phyloP scores from a whole-genome alignment of 2,329 filamentous ascomycete genomes.

The Trichophyton rubrum region DNA sequence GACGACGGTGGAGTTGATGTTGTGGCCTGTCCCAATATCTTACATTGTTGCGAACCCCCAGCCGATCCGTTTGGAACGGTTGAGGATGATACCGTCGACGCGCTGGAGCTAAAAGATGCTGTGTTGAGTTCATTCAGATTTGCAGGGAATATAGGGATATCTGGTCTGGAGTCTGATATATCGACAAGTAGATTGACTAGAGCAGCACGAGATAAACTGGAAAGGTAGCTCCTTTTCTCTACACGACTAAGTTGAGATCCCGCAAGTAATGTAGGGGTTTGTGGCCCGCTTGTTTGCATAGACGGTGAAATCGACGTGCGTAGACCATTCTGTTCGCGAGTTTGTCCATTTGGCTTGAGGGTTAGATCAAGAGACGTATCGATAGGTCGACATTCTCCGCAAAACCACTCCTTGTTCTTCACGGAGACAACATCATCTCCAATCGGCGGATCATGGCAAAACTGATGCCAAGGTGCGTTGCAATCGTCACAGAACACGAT shows the following conservation, averaged over 20 bases:
- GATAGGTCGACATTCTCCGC: slow-evolving; percentile 43
- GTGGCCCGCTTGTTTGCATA: background rate
- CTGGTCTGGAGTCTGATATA: slow-evolving; percentile 48
- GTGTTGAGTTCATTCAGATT: slow-evolving; percentile 19
- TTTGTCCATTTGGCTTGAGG: background rate
- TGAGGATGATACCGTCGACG: slow-evolving; percentile 6
- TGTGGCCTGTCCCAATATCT: background rate
- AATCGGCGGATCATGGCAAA: slow-evolving; percentile 66
- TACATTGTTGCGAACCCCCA: background rate
- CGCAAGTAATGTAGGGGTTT: slow-evolving; percentile 16
- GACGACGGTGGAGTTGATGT: background rate
- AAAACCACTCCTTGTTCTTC: slow-evolving; percentile 59
- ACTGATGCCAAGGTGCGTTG: slow-evolving; percentile 67
- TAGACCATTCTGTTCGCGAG: background rate
- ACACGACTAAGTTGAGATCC: slow-evolving; percentile 20
- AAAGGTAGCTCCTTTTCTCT: slow-evolving; percentile 52
- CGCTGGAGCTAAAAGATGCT: slow-evolving; percentile 6
- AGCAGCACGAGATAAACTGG: slow-evolving; percentile 46
- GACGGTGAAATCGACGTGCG: background rate
- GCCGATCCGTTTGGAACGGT: background rate
- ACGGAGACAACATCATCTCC: slow-evolving; percentile 55
- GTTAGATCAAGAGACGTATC: slow-evolving; percentile 13
- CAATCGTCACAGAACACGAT: slow-evolving; percentile 81
- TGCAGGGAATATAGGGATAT: slow-evolving; percentile 51
- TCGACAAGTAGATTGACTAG: slow-evolving; percentile 54